A percentile compares a stretch with the other conserved stretches of the same genome.
Conservation (phyloP, 805 yeast genomes). For the Nakazawaea wickerhamii region DNA sequence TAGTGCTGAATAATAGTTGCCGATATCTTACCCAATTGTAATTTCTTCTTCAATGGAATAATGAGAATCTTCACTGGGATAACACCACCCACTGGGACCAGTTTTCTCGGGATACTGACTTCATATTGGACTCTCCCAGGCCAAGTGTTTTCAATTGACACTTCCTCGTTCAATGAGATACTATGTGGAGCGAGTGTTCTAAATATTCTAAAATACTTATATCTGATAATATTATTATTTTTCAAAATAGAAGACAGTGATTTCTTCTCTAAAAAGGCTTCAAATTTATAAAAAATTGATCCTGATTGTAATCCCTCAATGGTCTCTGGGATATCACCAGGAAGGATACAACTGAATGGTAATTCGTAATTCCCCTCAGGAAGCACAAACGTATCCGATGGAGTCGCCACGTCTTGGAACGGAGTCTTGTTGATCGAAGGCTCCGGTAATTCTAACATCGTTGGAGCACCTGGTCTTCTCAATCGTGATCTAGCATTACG, state of each 20-base stretch:
- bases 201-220: conserved; percentile 37
- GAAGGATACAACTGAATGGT: conserved; percentile 40
- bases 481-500: conserved; percentile 3
- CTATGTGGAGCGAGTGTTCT: conserved; percentile 38
- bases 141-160: conserved; percentile 47
- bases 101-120: conserved; percentile 37
- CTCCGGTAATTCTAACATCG: conserved; percentile 12
- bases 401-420: conserved; percentile 25
- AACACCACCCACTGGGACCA: conserved; percentile 41
- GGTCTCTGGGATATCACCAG: conserved; percentile 43
- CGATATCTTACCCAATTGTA: conserved; percentile 30
- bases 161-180: conserved; percentile 34
- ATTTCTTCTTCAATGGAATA: conserved; percentile 43
- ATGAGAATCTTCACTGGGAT: conserved; percentile 37
- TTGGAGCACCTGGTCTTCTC: conserved; percentile 14
- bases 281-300: conserved; percentile 36
- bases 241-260: conserved; percentile 21
- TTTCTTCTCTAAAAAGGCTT: conserved; percentile 33
- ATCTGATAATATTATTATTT: conserved; percentile 16
- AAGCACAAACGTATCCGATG: conserved; percentile 32
- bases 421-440: conserved; percentile 20
- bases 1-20: conserved; percentile 29
- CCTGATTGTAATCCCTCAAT: conserved; percentile 44
- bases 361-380: conserved; percentile 49
- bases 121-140: conserved; percentile 46